These are phyloP conservation scores for Pythium angustatum DNA, from an alignment of 352 stramenopile species.

Conservation along the genomic window DNA sequence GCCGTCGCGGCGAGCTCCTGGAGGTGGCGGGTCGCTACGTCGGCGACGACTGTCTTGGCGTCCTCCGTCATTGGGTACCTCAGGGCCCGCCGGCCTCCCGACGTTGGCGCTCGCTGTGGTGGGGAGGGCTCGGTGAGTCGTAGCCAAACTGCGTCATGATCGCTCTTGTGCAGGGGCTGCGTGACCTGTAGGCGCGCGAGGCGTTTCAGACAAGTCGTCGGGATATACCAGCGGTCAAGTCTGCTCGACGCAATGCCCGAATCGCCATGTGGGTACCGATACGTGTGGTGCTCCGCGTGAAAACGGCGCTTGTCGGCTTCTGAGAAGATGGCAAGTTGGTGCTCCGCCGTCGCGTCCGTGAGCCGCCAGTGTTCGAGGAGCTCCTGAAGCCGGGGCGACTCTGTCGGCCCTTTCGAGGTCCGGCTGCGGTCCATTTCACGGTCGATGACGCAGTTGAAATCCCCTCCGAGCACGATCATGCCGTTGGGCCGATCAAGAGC, in stretches of 20 bases:
- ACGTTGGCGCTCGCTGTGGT: background rate
- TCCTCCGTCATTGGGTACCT: background rate
- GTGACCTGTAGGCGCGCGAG: background rate
- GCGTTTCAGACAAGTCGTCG: background rate
- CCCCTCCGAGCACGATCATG: background rate
- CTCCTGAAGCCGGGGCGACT: background rate
- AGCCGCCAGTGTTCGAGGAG: background rate
- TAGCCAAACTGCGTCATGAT: slow-evolving; percentile 4
- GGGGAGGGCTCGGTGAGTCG: background rate
- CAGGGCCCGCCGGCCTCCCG: background rate
- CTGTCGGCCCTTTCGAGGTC: too few relatives aligned
- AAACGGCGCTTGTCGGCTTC: background rate
- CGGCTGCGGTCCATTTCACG: slow-evolving; percentile 7
- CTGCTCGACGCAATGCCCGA: background rate
- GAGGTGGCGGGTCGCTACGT: background rate
- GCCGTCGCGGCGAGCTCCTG: background rate
- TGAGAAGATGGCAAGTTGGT: background rate
- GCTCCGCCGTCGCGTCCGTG: background rate
- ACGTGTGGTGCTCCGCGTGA: background rate
- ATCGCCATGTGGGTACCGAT: background rate
- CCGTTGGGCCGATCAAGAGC: background rate
- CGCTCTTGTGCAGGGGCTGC: background rate
- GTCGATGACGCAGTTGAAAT: slow-evolving; percentile 12
- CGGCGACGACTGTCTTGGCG: background rate
- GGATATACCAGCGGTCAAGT: background rate